phyloP scores from a whole-genome alignment of 345 rosid species.

The Arabidopsis suecica region DNA sequence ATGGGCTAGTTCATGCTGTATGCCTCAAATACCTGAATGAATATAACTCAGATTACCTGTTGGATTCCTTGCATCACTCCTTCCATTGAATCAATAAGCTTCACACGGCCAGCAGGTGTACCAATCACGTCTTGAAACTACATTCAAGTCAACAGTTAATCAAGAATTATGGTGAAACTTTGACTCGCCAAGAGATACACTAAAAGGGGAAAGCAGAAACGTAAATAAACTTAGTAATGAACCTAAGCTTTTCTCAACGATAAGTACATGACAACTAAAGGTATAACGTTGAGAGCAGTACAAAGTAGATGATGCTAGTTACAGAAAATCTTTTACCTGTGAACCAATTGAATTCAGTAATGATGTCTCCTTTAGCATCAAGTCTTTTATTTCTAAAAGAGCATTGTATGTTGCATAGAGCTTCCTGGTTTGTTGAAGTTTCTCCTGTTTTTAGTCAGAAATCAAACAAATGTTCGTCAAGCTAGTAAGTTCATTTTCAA shows the following conservation, averaged over 20 bases:
- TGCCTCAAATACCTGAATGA: background rate
- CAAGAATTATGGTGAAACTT: conserved; percentile 8
- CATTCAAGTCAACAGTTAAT: conserved; percentile 30
- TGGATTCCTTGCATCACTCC: conserved; percentile 81
- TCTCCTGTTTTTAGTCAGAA: conserved; percentile 56
- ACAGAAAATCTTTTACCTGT: conserved; percentile 54
- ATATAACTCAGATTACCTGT: conserved; percentile 52
- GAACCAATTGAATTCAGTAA: conserved; percentile 79
- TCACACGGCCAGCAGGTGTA: conserved; percentile 64
- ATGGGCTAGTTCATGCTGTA: conserved; percentile 13
- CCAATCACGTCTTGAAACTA: conserved; percentile 84
- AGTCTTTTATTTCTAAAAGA: conserved; percentile 79
- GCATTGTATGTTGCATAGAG: conserved; percentile 83
- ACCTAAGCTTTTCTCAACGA: conserved; percentile 4
- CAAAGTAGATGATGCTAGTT: background rate
- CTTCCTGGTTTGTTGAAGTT: conserved; percentile 76
- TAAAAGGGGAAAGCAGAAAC: conserved; percentile 14
- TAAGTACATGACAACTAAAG: background rate
- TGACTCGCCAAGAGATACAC: conserved; percentile 6
- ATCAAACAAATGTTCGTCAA: conserved; percentile 25
- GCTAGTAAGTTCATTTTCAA: background rate
- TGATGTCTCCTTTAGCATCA: conserved; percentile 87
- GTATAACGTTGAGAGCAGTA: conserved; percentile 2
- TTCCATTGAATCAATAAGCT: conserved; percentile 80
- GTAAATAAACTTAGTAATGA: conserved; percentile 1